phyloP scores from a whole-genome alignment of 2,329 filamentous ascomycete species.

The Phaeophleospora eucalypticola region DNA sequence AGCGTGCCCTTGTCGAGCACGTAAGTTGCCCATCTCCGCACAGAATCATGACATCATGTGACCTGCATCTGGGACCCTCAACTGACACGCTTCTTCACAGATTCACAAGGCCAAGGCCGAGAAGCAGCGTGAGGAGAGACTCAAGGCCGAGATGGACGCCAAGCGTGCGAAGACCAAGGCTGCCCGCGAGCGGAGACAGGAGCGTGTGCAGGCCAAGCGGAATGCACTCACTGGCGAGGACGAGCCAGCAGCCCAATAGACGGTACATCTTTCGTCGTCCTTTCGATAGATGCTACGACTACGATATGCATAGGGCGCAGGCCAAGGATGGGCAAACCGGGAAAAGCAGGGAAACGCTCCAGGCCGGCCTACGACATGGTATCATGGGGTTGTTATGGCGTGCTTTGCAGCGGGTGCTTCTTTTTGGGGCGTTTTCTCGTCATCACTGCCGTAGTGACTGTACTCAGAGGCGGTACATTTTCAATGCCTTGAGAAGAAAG shows the following conservation, averaged over 20 bases:
- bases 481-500: conserved; percentile 16
- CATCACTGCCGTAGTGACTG: conserved; percentile 17
- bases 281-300: conserved; percentile 15
- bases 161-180: conserved; percentile 99
- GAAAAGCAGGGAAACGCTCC: conserved; percentile 15
- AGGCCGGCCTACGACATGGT: conserved; percentile 21
- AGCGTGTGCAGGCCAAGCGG: conserved; percentile 88
- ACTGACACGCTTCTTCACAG: conserved; percentile 47
- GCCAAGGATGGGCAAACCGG: conserved; percentile 22
- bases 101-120: conserved; percentile 99
- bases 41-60: conserved; percentile 35
- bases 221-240: conserved; percentile 74
- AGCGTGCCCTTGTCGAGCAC: conserved; percentile 99
- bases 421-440: conserved; percentile 20
- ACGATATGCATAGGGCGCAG: conserved; percentile 18
- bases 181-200: conserved; percentile 94
- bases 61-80: conserved; percentile 7
- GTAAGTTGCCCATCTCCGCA: conserved; percentile 60
- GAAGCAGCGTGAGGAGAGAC: conserved; percentile 89
- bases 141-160: conserved; percentile 99
- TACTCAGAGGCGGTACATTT: conserved; percentile 22
- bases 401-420: conserved; percentile 20
- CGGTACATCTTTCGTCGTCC: conserved; percentile 7
- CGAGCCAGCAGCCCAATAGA: conserved; percentile 23
- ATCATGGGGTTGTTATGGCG: conserved; percentile 24